Base-by-base conservation (phyloP, 331 rosid species). In the Phaseolus coccineus region DNA sequence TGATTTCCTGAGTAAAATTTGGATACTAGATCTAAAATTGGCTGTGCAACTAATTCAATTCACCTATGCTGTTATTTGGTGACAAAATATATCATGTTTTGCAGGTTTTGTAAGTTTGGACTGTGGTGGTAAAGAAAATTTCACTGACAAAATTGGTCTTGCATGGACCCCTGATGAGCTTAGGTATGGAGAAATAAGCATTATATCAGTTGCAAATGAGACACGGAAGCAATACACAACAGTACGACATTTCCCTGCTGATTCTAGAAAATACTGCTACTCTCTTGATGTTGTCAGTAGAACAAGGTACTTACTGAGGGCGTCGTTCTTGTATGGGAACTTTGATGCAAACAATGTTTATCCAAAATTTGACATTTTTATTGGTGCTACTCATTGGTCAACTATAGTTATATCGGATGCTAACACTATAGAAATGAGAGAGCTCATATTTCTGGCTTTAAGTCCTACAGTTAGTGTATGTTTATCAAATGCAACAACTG, bases 401-500 rank as follows among this genome's bases (percentile, higher is more conserved):
- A 90, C 97, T 4, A 91, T 94, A 79, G 97, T 91, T 77, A 89
- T 94, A 39, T 90, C 97, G 46, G 97, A 94, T 79, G 97, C 91
- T 35, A 55, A 69, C 76, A 78, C 87, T 19, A 80, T 89, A 24
- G 90, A 87, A 84, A 73, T 30, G 58, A 80, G 82, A 64, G 98
- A 94, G 87, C 92, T 94, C 30, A 91, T 94, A 74, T 94, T 94
- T 81, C 80, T 89, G 88, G 97, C 98, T 76, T 71, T 84, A 55
- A 83, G 85, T 91, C 84, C 97, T 71, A 87, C 96, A 2, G 83
- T 88, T 50, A 91, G 98, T 77, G 88, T 94, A 19, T 94, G 98
- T 70, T 83, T 94, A 71, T 94, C 98, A 77, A 94, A 94, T 89
- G 98, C 98, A 47, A 94, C 98, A 44, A 94, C 98, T 10, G 98